These are phyloP conservation scores for Arthrobotrys musiformis DNA, from an alignment of 2,329 filamentous ascomycete genomes.

Conservation along the genomic window DNA sequence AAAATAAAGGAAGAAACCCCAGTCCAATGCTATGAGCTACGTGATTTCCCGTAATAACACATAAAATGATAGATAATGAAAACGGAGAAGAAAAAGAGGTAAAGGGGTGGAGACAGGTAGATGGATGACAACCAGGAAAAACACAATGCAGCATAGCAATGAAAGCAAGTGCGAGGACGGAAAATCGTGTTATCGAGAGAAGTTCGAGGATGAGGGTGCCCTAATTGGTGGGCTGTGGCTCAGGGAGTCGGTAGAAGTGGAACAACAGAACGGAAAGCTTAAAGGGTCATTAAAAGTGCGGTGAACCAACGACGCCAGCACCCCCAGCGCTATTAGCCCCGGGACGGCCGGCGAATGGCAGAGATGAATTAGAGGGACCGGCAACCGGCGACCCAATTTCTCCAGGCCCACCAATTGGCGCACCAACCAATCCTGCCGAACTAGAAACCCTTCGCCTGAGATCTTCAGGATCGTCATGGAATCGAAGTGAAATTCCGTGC, in stretches of 20 bases:
- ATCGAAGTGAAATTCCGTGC: constrained; percentile 53
- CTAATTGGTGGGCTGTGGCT: background rate
- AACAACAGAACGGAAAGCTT: background rate
- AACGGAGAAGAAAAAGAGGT: constrained; percentile 4
- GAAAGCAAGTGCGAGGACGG: constrained; percentile 5
- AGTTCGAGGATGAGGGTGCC: background rate
- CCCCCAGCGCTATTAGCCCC: constrained; percentile 19
- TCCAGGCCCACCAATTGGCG: constrained; percentile 33
- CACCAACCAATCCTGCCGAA: constrained; percentile 26
- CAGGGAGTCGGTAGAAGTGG: background rate
- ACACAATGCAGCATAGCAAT: constrained; percentile 33
- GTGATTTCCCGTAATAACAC: constrained; percentile 44
- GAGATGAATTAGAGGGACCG: background rate
- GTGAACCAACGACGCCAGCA: constrained; percentile 37
- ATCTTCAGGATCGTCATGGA: constrained; percentile 17
- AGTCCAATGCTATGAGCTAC: constrained; percentile 55
- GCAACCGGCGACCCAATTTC: constrained; percentile 45
- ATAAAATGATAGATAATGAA: constrained; percentile 26
- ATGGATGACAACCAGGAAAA: constrained; percentile 32
- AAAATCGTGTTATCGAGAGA: background rate
- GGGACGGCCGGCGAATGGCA: constrained; percentile 37
- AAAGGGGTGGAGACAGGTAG: constrained; percentile 10
- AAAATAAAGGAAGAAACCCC: constrained; percentile 39
- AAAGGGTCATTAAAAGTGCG: constrained; percentile 24
- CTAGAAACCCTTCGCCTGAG: constrained; percentile 27